Percentiles rank a stretch among this genome's conserved stretches.
phyloP scores from a whole-genome alignment of 495 filamentous ascomycete genomes.

The Polyplosphaeria fusca region DNA sequence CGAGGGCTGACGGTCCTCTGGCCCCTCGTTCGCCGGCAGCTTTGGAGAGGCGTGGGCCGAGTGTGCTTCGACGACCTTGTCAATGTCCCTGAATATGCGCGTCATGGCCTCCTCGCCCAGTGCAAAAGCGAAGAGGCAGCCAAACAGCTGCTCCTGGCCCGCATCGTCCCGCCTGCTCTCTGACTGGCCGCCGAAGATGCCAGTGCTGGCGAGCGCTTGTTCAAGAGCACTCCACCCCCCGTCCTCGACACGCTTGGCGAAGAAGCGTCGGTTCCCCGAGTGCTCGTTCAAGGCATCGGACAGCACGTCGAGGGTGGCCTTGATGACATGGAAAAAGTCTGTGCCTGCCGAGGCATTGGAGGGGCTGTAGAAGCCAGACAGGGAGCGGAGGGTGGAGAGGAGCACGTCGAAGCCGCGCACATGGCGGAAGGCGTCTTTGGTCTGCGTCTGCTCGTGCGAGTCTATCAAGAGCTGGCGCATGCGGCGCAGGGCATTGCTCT shows the following conservation, averaged over 20 bases:
- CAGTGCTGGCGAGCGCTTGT: slow-evolving; percentile 59
- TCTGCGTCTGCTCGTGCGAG: slow-evolving; percentile 44
- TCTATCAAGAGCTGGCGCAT: slow-evolving; percentile 60
- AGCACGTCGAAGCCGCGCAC: slow-evolving; percentile 75
- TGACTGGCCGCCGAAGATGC: slow-evolving; percentile 50
- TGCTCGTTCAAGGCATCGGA: slow-evolving; percentile 75
- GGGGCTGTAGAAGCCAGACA: slow-evolving; percentile 70
- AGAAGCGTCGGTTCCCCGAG: slow-evolving; percentile 82
- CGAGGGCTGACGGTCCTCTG: too few species aligned
- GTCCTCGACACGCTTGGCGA: slow-evolving; percentile 66
- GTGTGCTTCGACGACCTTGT: slow-evolving; percentile 13
- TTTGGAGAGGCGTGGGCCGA: neutral
- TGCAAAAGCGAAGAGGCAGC: slow-evolving; percentile 76
- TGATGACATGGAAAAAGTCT: slow-evolving; percentile 65
- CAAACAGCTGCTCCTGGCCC: slow-evolving; percentile 74
- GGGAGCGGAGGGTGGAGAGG: slow-evolving; percentile 61
- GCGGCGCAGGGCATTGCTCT: slow-evolving; percentile 36
- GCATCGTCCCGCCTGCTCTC: slow-evolving; percentile 48
- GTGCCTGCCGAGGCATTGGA: slow-evolving; percentile 57
- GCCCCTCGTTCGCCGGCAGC: neutral
- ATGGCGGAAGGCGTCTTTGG: slow-evolving; percentile 79
- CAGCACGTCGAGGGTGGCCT: slow-evolving; percentile 66
- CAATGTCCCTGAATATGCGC: slow-evolving; percentile 34
- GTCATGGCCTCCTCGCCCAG: slow-evolving; percentile 60
- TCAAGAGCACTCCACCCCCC: slow-evolving; percentile 77